Base-by-base conservation (phyloP, 2,329 filamentous ascomycete genomes). In the Microsporum audouinii region DNA sequence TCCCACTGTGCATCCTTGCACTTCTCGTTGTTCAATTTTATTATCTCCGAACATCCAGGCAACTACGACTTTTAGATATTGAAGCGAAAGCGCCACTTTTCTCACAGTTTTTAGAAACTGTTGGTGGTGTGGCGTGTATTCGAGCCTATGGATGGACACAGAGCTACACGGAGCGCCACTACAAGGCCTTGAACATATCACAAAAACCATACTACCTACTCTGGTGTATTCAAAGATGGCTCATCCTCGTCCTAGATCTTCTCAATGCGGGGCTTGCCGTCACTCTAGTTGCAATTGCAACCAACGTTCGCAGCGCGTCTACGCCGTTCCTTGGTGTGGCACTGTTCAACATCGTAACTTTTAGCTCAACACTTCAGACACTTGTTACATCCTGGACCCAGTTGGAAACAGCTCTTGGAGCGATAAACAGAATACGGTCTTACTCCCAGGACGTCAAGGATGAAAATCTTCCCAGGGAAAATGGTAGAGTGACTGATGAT, bases 401-500 rank as follows among this genome's bases (percentile, higher is more conserved):
- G 29, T 14, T 60, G 47, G 58, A 60, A 43, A 39, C 47, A 1
- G 47, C 38, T 2, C 41, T 60, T 36, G 41, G 41, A 29, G 58
- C 58, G 12, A 36, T 60, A 29, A 47, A 60, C n/a, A 17, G 58
- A 31, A 33, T 60, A 23, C 45, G 34, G 5, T 45, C 38, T 12
- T 60, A 60, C 47, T 14, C 34, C 6, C 1, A 41, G 31, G 47
- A 53, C n/a, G 41, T 60, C 6, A 39, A 60, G 27, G 43, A 53
- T 38, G 58, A 60, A 23, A 57, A 57, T 10, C 55, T 57, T 6
- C 58, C 58, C n/a, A 31, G 29, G 8, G 66, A 69, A 45, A 58
- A 65, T 17, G 56, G 61, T 8, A 23, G 62, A 31, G 63, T 65
- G 31, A 45, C 63, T 41, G 60, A 65, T 45, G 6, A 62, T 3